A percentile compares a stretch with the other conserved stretches of the same genome.
phyloP scores from a whole-genome alignment of 768 basidiomycete species.

The Fomitopsis serialis region DNA sequence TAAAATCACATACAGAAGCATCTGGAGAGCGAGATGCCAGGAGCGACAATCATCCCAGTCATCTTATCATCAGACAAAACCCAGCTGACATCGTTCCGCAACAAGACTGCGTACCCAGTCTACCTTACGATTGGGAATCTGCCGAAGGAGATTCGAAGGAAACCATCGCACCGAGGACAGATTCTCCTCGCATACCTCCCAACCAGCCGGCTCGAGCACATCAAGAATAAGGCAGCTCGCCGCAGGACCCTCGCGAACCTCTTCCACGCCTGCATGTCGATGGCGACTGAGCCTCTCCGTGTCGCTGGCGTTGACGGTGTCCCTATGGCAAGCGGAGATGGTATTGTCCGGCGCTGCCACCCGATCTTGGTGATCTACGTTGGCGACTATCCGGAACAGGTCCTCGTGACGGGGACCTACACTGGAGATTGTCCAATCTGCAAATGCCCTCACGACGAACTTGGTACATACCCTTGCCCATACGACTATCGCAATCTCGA shows the following conservation, averaged over 20 bases:
- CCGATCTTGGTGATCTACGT: constrained; percentile 18
- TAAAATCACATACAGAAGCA: neutral
- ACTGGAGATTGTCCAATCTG: constrained; percentile 18
- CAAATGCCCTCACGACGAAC: neutral
- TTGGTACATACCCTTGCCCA: constrained; percentile 4
- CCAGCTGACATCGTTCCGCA: constrained; percentile 16
- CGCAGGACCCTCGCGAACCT: constrained; percentile 16
- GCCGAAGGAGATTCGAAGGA: constrained; percentile 18
- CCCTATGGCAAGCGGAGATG: constrained; percentile 16
- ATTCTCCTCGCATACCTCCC: constrained; percentile 25
- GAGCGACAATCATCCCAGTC: constrained; percentile 16
- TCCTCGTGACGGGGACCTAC: constrained; percentile 15
- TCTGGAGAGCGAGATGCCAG: constrained; percentile 13
- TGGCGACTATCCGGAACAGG: constrained; percentile 23
- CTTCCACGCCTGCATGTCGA: constrained; percentile 18
- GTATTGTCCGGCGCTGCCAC: constrained; percentile 12
- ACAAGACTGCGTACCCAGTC: constrained; percentile 19
- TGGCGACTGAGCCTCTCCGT: constrained; percentile 9
- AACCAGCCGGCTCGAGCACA: constrained; percentile 10
- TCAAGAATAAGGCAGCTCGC: constrained; percentile 15
- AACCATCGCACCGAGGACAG: constrained; percentile 17
- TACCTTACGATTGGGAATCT: constrained; percentile 25
- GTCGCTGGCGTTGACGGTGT: constrained; percentile 5
- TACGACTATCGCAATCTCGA: neutral
- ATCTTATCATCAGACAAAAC: constrained; percentile 21